Evolutionary conservation across 2,329 filamentous ascomycete genomes (phyloP).

Genomic region (Talaromyces sp.): DNA sequence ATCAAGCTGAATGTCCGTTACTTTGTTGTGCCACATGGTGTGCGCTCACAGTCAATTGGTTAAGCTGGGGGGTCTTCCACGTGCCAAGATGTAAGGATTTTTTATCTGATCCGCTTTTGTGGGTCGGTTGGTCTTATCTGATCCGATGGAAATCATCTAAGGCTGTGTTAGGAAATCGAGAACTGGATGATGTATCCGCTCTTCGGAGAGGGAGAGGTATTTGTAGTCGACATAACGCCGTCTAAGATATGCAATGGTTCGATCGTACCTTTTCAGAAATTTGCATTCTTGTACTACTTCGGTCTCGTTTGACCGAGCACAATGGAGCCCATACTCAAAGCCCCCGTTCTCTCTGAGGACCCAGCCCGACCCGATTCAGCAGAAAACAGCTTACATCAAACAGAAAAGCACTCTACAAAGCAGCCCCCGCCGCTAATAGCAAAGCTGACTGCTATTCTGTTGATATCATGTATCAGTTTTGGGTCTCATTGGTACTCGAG

Average conservation of each 20-base stretch:
- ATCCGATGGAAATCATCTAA: background rate
- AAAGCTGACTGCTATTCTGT: slow-evolving; percentile 46
- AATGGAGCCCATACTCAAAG: background rate
- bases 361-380: background rate
- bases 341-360: background rate
- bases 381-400: background rate
- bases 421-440: background rate
- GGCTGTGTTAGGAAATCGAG: background rate
- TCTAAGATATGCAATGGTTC: background rate
- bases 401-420: background rate
- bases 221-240: background rate
- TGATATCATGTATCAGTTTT: slow-evolving; percentile 52
- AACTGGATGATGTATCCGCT: background rate
- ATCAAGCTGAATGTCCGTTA: background rate
- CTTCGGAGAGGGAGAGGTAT: background rate
- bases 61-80: background rate
- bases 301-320: background rate
- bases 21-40: background rate
- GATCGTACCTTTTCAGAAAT: background rate
- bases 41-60: background rate
- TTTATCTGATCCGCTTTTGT: slow-evolving; percentile 8
- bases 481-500: slow-evolving; percentile 60
- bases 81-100: background rate
- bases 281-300: background rate
- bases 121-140: background rate